phyloP scores from a whole-genome alignment of 1,284 basidiomycete genomes.

The Cutaneotrichosporon cyanovorans region DNA sequence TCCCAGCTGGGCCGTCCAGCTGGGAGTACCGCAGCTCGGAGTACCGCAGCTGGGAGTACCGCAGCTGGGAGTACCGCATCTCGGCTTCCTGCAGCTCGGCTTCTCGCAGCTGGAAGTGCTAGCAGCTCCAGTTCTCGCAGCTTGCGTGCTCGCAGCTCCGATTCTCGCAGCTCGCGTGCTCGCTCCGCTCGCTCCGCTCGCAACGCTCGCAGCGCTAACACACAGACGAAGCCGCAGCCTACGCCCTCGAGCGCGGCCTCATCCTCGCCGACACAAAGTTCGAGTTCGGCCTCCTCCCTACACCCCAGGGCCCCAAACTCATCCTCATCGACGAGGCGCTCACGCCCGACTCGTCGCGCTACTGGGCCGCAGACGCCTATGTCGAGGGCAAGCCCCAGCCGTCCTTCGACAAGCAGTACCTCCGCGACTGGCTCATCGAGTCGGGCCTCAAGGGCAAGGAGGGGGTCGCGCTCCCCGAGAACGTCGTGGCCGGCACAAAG shows the following conservation, averaged over 20 bases:
- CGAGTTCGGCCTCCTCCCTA: slow-evolving; percentile 66
- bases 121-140: too few relatives aligned
- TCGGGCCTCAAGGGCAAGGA: slow-evolving; percentile 70
- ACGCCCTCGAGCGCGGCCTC: slow-evolving; percentile 72
- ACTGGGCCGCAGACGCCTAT: slow-evolving; percentile 81
- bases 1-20: too few relatives aligned
- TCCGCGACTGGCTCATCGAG: slow-evolving; percentile 77
- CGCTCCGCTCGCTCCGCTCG: too few relatives aligned
- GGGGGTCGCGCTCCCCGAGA: slow-evolving; percentile 62
- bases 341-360: slow-evolving; percentile 94
- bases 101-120: neutral
- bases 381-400: slow-evolving; percentile 67
- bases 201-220: too few relatives aligned
- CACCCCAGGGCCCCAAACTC: slow-evolving; percentile 50
- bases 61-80: too few relatives aligned
- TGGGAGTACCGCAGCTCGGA: too few relatives aligned
- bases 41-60: too few relatives aligned
- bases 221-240: slow-evolving; percentile 59
- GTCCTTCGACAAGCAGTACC: slow-evolving; percentile 95
- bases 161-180: neutral
- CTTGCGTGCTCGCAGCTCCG: neutral
- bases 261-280: slow-evolving; percentile 95
- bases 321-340: slow-evolving; percentile 93
- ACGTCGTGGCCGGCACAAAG: slow-evolving; percentile 69
- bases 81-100: too few relatives aligned